These are phyloP conservation scores for Baudoinia panamericana DNA, from an alignment of 495 filamentous ascomycete genomes.

Conservation along the genomic window DNA sequence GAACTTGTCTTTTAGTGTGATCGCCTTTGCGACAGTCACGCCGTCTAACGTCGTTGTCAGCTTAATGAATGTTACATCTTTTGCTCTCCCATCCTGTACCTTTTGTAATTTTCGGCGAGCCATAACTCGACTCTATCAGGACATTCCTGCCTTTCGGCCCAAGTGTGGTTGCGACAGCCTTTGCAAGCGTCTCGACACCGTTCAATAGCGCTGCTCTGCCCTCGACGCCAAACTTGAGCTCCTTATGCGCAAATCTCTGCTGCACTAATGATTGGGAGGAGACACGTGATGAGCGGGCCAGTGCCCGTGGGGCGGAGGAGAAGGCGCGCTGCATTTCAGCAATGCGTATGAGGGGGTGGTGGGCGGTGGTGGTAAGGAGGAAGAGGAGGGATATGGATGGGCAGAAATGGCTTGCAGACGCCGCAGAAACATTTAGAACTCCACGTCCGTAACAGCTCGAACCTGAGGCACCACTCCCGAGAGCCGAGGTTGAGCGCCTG, in stretches of 20 bases:
- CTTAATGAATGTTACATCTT: no score
- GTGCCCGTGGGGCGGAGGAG: slow-evolving; percentile 15
- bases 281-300: slow-evolving; percentile 9
- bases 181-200: slow-evolving; percentile 93
- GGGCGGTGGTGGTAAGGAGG: no score
- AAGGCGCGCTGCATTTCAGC: slow-evolving; percentile 21
- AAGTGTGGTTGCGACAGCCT: slow-evolving; percentile 89
- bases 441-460: no score
- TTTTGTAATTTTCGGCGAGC: slow-evolving; percentile 98
- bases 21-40: slow-evolving; percentile 86
- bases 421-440: no score
- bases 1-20: slow-evolving; percentile 94
- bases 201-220: slow-evolving; percentile 75
- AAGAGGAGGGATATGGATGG: no score
- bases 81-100: slow-evolving; percentile 41
- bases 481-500: no score
- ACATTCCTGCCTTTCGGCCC: slow-evolving; percentile 98
- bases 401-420: no score
- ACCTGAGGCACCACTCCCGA: no score
- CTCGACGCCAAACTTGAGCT: slow-evolving; percentile 96
- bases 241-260: slow-evolving; percentile 90
- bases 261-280: slow-evolving; percentile 32
- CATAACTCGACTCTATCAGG: slow-evolving; percentile 91
- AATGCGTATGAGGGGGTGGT: no score
- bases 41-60: slow-evolving; percentile 67